Percentiles rank a stretch among this genome's conserved stretches.
Evolutionary conservation across 768 basidiomycete species (phyloP).

Genomic region (Suillus alpinus): DNA sequence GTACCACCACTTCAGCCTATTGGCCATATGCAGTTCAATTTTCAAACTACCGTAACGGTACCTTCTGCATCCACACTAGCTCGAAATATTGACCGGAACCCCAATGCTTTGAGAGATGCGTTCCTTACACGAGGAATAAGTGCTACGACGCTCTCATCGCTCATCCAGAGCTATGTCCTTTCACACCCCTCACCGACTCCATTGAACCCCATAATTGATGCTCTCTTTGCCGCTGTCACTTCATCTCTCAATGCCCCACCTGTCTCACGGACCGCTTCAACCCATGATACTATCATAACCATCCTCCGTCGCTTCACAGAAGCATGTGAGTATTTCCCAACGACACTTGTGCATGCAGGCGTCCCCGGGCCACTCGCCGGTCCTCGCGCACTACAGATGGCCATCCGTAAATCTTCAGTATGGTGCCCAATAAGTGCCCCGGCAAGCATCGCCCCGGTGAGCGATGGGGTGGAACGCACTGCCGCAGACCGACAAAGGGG

Average conservation of each 20-base stretch:
- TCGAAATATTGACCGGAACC: conserved; percentile 20
- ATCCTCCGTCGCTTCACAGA: conserved; percentile 52
- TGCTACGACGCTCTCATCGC: conserved; percentile 46
- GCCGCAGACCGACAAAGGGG: conserved; percentile 54
- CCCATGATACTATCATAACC: conserved; percentile 34
- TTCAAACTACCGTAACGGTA: conserved; percentile 44
- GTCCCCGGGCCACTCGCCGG: conserved; percentile 54
- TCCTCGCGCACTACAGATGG: conserved; percentile 54
- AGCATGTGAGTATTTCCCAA: conserved; percentile 48
- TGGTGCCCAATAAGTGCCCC: conserved; percentile 40
- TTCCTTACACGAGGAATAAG: conserved; percentile 38
- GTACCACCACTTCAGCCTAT: conserved; percentile 6
- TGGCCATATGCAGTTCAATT: conserved; percentile 41
- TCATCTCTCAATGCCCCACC: conserved; percentile 18
- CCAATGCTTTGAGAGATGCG: conserved; percentile 27
- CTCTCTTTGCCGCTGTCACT: conserved; percentile 49
- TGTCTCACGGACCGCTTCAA: conserved; percentile 33
- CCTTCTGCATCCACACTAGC: conserved; percentile 24
- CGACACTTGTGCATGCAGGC: conserved; percentile 49
- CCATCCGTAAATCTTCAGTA: conserved; percentile 52
- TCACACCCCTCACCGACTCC: conserved; percentile 49
- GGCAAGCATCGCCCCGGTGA: conserved; percentile 32
- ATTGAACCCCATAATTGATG: conserved; percentile 46
- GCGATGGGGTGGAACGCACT: conserved; percentile 62
- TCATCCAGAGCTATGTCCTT: conserved; percentile 49